These are phyloP conservation scores for Staphylotrichum tortipilum DNA, from an alignment of 495 filamentous ascomycete genomes.

Conservation along the genomic window DNA sequence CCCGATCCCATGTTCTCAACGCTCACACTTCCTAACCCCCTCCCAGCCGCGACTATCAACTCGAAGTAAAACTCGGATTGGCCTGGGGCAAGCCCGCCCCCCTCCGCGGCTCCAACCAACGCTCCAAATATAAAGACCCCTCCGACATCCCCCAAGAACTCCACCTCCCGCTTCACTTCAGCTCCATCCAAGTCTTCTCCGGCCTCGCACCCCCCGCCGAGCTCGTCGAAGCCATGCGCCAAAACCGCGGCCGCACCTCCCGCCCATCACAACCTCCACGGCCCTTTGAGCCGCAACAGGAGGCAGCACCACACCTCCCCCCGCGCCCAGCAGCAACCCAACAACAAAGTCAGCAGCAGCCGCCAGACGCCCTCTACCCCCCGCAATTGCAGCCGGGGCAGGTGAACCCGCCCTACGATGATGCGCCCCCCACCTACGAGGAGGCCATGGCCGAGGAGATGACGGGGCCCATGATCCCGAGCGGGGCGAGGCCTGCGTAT, in stretches of 20 bases:
- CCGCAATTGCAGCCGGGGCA: slow-evolving; percentile 36
- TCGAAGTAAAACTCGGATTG: slow-evolving; percentile 74
- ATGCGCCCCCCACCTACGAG: slow-evolving; percentile 74
- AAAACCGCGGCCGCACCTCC: slow-evolving; percentile 3
- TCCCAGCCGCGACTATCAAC: slow-evolving; percentile 56
- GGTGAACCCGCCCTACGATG: slow-evolving; percentile 43
- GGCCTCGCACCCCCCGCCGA: slow-evolving; percentile 76
- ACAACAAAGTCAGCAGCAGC: slow-evolving; percentile 6
- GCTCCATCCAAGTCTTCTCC: slow-evolving; percentile 68
- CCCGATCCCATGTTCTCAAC: no score
- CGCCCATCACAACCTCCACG: neutral
- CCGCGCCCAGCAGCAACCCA: slow-evolving; percentile 13
- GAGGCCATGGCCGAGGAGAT: slow-evolving; percentile 81
- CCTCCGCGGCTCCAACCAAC: slow-evolving; percentile 2
- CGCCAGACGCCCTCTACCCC: slow-evolving; percentile 35
- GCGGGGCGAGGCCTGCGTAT: slow-evolving; percentile 32
- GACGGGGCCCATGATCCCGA: slow-evolving; percentile 33
- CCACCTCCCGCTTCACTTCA: slow-evolving; percentile 67
- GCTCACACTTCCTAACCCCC: neutral
- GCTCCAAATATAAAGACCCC: slow-evolving; percentile 17
- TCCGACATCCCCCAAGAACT: slow-evolving; percentile 53
- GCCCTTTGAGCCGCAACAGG: slow-evolving; percentile 11
- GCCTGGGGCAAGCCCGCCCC: slow-evolving; percentile 37
- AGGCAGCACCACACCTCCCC: slow-evolving; percentile 12
- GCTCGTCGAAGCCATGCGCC: slow-evolving; percentile 59